phyloP scores from a whole-genome alignment of 2,329 filamentous ascomycete species.

The Fusarium pininemorale region DNA sequence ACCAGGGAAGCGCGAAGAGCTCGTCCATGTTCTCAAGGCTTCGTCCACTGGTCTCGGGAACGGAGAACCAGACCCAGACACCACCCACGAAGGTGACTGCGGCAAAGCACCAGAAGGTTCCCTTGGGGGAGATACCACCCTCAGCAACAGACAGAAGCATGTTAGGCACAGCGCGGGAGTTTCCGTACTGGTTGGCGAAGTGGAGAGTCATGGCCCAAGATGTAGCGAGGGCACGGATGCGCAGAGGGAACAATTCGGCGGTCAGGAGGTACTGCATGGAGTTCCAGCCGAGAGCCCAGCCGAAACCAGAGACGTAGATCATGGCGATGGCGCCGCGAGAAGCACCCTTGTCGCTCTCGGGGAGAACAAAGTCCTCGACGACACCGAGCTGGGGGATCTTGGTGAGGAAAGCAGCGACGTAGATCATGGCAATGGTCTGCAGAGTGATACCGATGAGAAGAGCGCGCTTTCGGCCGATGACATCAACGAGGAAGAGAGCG shows the following conservation, averaged over 20 bases:
- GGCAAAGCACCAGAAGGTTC: conserved; percentile 82
- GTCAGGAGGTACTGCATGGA: conserved; percentile 82
- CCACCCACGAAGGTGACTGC: conserved; percentile 74
- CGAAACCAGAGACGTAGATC: conserved; percentile 75
- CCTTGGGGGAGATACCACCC: conserved; percentile 65
- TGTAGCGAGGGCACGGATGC: conserved; percentile 75
- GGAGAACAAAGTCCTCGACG: conserved; percentile 58
- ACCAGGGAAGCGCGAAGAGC: conserved; percentile 78
- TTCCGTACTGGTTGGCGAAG: conserved; percentile 82
- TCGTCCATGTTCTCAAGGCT: conserved; percentile 75
- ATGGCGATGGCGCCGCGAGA: conserved; percentile 76
- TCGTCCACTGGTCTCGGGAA: conserved; percentile 77
- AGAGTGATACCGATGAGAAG: conserved; percentile 68
- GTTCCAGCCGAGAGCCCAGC: conserved; percentile 79
- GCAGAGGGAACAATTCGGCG: conserved; percentile 79
- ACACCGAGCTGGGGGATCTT: conserved; percentile 67
- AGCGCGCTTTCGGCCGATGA: conserved; percentile 77
- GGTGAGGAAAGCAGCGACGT: conserved; percentile 69
- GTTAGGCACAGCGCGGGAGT: conserved; percentile 76
- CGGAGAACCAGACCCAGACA: conserved; percentile 74
- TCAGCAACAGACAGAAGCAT: conserved; percentile 67
- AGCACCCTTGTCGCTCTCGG: conserved; percentile 59
- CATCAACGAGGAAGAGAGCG: conserved; percentile 81
- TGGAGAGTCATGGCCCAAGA: conserved; percentile 81
- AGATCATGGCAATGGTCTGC: conserved; percentile 69